A percentile compares a stretch with the other conserved stretches of the same genome.
These are phyloP conservation scores for Brassica hybrid DNA, from an alignment of 441 rosid genomes.

Conservation along the genomic window DNA sequence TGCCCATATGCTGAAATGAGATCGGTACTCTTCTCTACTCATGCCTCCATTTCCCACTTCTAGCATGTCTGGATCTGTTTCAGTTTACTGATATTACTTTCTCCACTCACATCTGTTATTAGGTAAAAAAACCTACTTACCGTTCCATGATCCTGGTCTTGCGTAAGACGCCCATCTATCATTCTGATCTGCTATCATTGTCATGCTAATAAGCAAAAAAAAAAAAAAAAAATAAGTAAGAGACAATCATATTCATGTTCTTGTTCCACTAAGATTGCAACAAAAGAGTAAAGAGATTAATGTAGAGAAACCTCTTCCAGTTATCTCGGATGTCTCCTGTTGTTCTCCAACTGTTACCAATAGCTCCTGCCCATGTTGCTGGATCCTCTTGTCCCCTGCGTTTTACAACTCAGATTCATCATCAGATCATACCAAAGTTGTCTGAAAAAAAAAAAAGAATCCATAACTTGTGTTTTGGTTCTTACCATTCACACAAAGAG, in stretches of 20 bases:
- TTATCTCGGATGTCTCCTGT: conserved; percentile 65
- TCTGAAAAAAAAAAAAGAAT: not conserved
- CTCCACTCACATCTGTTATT: not conserved
- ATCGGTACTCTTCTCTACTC: conserved; percentile 62
- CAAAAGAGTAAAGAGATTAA: not conserved
- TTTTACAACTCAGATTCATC: conserved; percentile 14
- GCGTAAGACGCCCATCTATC: conserved; percentile 68
- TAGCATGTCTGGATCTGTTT: conserved; percentile 81
- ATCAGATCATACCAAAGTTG: conserved; percentile 15
- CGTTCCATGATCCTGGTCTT: conserved; percentile 79
- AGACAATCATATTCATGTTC: conserved; percentile 19
- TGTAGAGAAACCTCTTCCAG: conserved; percentile 57
- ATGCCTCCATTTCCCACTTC: conserved; percentile 86
- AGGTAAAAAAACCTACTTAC: conserved; percentile 36
- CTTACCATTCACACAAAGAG: conserved; percentile 79
- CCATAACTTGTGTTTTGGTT: not conserved
- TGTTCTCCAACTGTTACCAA: conserved; percentile 87
- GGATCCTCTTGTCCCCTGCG: conserved; percentile 77
- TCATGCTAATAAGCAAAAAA: conserved; percentile 52
- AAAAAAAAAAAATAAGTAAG: not conserved
- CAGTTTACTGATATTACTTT: conserved; percentile 14
- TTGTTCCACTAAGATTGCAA: conserved; percentile 13
- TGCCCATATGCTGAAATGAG: conserved; percentile 78
- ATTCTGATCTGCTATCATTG: conserved; percentile 60
- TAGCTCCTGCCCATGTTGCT: conserved; percentile 67